phyloP scores from a whole-genome alignment of 1,139 yeast species.

The Blastobotrys buckinghamii region DNA sequence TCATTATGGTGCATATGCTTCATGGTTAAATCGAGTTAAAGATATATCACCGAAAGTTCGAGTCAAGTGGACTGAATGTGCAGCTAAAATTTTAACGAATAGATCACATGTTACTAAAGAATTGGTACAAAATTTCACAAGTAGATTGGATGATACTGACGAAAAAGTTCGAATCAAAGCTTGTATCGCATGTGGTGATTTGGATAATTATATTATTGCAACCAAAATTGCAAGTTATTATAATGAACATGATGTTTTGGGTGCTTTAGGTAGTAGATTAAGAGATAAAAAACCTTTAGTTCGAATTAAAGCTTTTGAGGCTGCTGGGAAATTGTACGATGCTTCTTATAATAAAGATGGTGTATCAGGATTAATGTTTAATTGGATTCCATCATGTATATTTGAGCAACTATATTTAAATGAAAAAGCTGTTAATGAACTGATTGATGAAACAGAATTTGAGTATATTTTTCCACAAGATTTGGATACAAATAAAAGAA shows the following conservation, averaged over 20 bases:
- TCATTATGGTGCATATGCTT: constrained; percentile 57
- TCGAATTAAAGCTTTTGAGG: constrained; percentile 54
- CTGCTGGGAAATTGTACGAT: constrained; percentile 51
- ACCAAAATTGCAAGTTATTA: constrained; percentile 20
- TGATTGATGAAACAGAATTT: constrained; percentile 57
- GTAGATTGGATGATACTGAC: constrained; percentile 69
- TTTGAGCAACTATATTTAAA: constrained; percentile 70
- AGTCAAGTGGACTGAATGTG: constrained; percentile 60
- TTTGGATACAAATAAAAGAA: constrained; percentile 44
- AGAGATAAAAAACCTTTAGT: constrained; percentile 59
- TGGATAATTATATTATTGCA: constrained; percentile 38
- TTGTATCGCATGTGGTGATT: constrained; percentile 40
- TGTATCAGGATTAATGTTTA: constrained; percentile 25
- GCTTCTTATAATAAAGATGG: constrained; percentile 24
- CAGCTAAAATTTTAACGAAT: constrained; percentile 41
- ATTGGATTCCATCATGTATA: constrained; percentile 60
- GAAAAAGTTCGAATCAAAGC: constrained; percentile 66
- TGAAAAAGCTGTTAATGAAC: constrained; percentile 59
- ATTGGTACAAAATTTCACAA: constrained; percentile 53
- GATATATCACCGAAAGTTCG: constrained; percentile 66
- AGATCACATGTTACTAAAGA: constrained; percentile 44
- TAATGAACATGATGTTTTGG: constrained; percentile 30
- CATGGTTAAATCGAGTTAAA: constrained; percentile 70
- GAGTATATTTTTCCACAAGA: constrained; percentile 57
- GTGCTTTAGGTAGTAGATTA: constrained; percentile 44